Conservation (phyloP, 768 basidiomycete species). For the Leccinum subtestaceum region DNA sequence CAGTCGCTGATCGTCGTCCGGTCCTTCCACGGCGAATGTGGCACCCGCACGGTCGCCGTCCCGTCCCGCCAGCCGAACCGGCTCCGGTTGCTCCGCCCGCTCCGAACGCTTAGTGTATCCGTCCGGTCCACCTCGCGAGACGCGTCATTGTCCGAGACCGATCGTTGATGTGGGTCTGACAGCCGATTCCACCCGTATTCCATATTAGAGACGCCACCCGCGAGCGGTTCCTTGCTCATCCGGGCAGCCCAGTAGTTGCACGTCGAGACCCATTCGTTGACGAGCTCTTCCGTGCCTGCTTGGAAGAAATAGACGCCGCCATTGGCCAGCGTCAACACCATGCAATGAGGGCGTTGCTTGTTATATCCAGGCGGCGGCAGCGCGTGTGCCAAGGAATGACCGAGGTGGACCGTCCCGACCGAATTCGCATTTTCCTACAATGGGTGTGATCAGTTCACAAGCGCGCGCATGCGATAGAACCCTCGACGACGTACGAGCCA, state of each 20-base stretch:
- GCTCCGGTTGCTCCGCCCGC: constrained; percentile 71
- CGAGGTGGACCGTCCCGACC: constrained; percentile 79
- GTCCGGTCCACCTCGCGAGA: constrained; percentile 46
- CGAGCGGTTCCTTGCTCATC: constrained; percentile 89
- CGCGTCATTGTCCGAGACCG: constrained; percentile 58
- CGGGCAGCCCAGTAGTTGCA: constrained; percentile 99
- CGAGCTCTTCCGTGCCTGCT: constrained; percentile 97
- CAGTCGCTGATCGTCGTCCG: constrained; percentile 85
- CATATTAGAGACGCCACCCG: constrained; percentile 98
- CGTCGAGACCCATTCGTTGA: constrained; percentile 97
- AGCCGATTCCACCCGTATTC: constrained; percentile 97
- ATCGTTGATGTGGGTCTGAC: constrained; percentile 51
- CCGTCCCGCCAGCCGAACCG: constrained; percentile 73
- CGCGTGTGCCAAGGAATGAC: constrained; percentile 85
- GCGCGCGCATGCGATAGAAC: background rate
- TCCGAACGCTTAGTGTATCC: constrained; percentile 72
- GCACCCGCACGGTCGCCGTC: constrained; percentile 57
- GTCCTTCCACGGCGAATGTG: constrained; percentile 74
- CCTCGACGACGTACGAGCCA: constrained; percentile 76
- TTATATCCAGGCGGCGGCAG: constrained; percentile 92
- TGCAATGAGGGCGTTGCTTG: constrained; percentile 86
- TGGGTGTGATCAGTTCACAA: constrained; percentile 6
- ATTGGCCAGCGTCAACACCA: constrained; percentile 85
- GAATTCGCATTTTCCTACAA: constrained; percentile 78
- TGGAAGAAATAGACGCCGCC: constrained; percentile 98